Percentiles rank a stretch among this genome's conserved stretches.
Conservation (phyloP, 106 monocot genomes). For the Chionographis japonica region DNA sequence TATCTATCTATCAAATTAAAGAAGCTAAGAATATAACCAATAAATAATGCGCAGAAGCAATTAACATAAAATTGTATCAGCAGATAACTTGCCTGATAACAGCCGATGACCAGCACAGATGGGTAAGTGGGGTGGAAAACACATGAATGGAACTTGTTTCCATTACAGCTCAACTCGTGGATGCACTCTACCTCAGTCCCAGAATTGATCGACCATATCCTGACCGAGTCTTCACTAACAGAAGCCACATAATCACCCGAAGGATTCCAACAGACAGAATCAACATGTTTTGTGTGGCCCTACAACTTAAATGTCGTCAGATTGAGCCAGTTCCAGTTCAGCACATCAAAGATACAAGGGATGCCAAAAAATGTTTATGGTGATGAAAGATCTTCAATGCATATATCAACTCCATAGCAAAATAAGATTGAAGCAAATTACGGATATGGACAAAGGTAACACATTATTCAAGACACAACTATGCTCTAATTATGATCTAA, state of each 20-base stretch:
- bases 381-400: too few species aligned
- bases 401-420: too few species aligned
- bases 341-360: too few species aligned
- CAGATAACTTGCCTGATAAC: constrained; percentile 15
- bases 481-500: too few species aligned
- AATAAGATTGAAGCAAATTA: too few species aligned
- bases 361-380: too few species aligned
- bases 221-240: constrained; percentile 63
- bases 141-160: constrained; percentile 46
- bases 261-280: constrained; percentile 60
- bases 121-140: constrained; percentile 53
- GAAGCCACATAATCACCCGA: constrained; percentile 54
- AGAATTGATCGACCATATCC: constrained; percentile 48
- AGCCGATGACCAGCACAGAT: constrained; percentile 13
- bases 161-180: constrained; percentile 33
- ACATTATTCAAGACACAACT: too few species aligned
- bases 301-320: constrained; percentile 7
- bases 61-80: not conserved
- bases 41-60: not conserved
- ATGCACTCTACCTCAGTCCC: constrained; percentile 45
- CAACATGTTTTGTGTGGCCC: constrained; percentile 52
- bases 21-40: not conserved
- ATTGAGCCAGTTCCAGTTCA: too few species aligned
- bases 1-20: not conserved
- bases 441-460: too few species aligned